Evolutionary conservation across 1,139 yeast genomes (phyloP).

Genomic region (Yamadazyma atlantica): DNA sequence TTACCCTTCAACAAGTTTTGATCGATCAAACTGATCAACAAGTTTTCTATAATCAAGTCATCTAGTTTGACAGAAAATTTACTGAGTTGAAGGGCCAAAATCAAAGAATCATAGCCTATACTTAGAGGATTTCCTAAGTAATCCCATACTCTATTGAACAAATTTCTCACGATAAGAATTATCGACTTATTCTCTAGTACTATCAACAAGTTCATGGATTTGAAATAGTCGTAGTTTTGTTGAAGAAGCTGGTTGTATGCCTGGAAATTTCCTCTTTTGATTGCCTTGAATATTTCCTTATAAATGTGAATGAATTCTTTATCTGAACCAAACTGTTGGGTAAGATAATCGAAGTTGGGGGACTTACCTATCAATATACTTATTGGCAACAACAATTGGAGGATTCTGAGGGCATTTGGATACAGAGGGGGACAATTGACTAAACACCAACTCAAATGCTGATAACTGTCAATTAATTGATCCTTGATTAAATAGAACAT

Average conservation of each 20-base stretch:
- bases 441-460: slow-evolving; percentile 66
- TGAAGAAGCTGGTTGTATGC: slow-evolving; percentile 30
- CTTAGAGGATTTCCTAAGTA: slow-evolving; percentile 25
- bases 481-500: slow-evolving; percentile 62
- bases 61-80: slow-evolving; percentile 20
- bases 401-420: slow-evolving; percentile 36
- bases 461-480: slow-evolving; percentile 54
- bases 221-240: slow-evolving; percentile 34
- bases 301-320: slow-evolving; percentile 38
- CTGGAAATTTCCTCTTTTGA: slow-evolving; percentile 41
- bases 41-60: slow-evolving; percentile 43
- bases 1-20: slow-evolving; percentile 56
- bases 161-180: slow-evolving; percentile 47
- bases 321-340: slow-evolving; percentile 14
- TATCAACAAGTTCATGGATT: slow-evolving; percentile 32
- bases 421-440: slow-evolving; percentile 35
- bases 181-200: slow-evolving; percentile 30
- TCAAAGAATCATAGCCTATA: slow-evolving; percentile 30
- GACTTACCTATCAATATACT: slow-evolving; percentile 53
- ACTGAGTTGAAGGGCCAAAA: slow-evolving; percentile 19
- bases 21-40: slow-evolving; percentile 50
- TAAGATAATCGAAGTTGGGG: slow-evolving; percentile 32
- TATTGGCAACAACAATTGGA: slow-evolving; percentile 57
- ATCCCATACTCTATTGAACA: slow-evolving; percentile 37
- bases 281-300: slow-evolving; percentile 30